Conservation (phyloP, 768 basidiomycete genomes). For the Mrakia hoshinonis region DNA sequence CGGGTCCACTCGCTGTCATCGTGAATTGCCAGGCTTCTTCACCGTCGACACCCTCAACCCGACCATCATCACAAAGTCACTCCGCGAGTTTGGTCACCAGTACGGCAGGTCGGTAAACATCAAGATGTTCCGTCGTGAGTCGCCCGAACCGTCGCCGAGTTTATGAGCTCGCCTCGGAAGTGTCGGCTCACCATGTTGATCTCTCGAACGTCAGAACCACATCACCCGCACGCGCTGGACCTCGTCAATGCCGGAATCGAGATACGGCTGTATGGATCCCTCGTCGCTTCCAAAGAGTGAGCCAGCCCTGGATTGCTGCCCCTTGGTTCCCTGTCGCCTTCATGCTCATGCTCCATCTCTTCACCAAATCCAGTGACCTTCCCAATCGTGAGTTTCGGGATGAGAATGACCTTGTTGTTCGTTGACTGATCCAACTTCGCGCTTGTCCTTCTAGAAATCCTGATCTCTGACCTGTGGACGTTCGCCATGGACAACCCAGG, state of each 20-base stretch:
- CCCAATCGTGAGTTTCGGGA: not conserved
- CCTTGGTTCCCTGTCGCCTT: not conserved
- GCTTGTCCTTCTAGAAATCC: not conserved
- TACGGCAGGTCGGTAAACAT: not conserved
- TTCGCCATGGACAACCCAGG: constrained; percentile 12
- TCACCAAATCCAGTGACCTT: not conserved
- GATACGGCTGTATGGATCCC: not conserved
- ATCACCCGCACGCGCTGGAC: not conserved
- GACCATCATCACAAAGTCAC: not conserved
- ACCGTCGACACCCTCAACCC: not conserved
- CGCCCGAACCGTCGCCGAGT: not conserved
- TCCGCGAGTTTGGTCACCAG: not conserved
- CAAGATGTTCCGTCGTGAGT: constrained; percentile 1
- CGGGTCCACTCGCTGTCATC: not conserved
- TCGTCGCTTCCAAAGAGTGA: not conserved
- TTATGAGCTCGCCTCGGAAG: not conserved
- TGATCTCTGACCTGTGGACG: constrained; percentile 1
- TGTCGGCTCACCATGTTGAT: no score
- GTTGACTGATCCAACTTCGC: not conserved
- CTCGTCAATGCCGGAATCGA: constrained; percentile 1
- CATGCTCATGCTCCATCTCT: not conserved
- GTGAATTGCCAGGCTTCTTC: not conserved
- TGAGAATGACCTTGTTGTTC: not conserved
- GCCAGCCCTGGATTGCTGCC: not conserved
- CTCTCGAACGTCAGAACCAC: not conserved